Percentiles rank a stretch among this genome's conserved stretches.
phyloP scores from a whole-genome alignment of 768 basidiomycete genomes.

The Collybia sordida region DNA sequence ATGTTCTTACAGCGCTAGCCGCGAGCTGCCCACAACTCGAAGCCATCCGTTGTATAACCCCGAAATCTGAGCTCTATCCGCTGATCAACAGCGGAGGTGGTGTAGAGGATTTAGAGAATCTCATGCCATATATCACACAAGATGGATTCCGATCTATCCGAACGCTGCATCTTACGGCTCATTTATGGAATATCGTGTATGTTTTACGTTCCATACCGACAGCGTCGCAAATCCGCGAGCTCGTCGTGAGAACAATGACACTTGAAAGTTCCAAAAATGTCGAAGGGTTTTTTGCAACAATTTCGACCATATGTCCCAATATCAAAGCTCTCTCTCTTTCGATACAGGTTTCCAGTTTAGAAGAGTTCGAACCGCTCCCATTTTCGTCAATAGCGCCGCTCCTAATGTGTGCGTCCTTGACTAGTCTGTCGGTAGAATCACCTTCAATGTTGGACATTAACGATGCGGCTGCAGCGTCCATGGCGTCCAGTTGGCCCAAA shows the following conservation, averaged over 20 bases:
- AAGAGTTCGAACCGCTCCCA: neutral
- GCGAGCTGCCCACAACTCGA: constrained; percentile 6
- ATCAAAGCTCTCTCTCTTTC: constrained; percentile 4
- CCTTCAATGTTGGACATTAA: constrained; percentile 7
- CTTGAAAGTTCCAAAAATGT: constrained; percentile 3
- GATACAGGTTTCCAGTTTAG: neutral
- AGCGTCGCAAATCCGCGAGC: constrained; percentile 2
- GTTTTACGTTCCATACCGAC: constrained; percentile 9
- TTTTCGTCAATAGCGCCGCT: constrained; percentile 9
- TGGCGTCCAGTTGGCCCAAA: constrained; percentile 1
- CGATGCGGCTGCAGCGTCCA: constrained; percentile 1
- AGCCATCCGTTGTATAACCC: constrained; percentile 1
- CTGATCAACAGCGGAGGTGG: neutral
- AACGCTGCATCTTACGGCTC: constrained; percentile 8
- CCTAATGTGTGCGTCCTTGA: constrained; percentile 5
- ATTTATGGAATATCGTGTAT: constrained; percentile 7
- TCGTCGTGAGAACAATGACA: constrained; percentile 5
- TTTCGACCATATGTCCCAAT: constrained; percentile 7
- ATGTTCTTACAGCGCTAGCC: constrained; percentile 10
- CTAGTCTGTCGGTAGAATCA: constrained; percentile 1
- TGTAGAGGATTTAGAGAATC: constrained; percentile 7
- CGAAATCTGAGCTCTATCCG: neutral
- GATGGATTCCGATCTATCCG: constrained; percentile 8
- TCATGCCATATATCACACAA: constrained; percentile 8
- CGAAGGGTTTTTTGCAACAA: constrained; percentile 2